phyloP scores from a whole-genome alignment of 2,329 filamentous ascomycete genomes.

The Xylaria arbuscula region DNA sequence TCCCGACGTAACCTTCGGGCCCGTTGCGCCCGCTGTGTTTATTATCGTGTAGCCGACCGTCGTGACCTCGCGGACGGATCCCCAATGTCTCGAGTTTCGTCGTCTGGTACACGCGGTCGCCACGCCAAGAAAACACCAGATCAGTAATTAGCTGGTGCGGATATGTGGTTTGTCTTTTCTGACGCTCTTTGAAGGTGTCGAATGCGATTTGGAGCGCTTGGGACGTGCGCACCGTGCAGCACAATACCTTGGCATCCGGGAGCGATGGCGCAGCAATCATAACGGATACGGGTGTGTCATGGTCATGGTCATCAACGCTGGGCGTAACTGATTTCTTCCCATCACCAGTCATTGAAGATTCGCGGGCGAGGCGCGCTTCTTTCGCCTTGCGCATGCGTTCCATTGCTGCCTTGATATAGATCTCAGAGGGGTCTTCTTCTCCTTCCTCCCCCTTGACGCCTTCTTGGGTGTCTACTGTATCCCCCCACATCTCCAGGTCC shows the following conservation, averaged over 20 bases:
- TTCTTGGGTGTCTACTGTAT: conserved; percentile 45
- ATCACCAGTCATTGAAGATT: conserved; percentile 32
- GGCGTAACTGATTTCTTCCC: conserved; percentile 7
- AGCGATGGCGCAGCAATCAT: conserved; percentile 74
- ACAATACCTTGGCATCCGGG: conserved; percentile 66
- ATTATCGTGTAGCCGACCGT: conserved; percentile 55
- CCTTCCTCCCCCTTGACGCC: conserved; percentile 44
- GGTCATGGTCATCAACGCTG: conserved; percentile 30
- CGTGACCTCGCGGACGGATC: conserved; percentile 58
- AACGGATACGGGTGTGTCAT: conserved; percentile 64
- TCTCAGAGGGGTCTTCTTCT: conserved; percentile 57
- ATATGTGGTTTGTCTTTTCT: conserved; percentile 59
- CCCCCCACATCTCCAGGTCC: conserved; percentile 35
- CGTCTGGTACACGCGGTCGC: conserved; percentile 77
- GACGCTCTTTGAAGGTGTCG: conserved; percentile 74
- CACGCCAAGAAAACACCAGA: conserved; percentile 84
- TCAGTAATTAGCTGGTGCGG: conserved; percentile 54
- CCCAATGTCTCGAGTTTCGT: conserved; percentile 78
- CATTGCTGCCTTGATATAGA: conserved; percentile 59
- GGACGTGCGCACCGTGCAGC: conserved; percentile 74
- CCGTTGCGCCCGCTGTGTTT: conserved; percentile 36
- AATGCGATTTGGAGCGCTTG: conserved; percentile 76
- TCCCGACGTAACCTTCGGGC: conserved; percentile 60
- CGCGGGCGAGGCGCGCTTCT: conserved; percentile 41
- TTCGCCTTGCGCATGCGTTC: conserved; percentile 48